Percentiles rank a stretch among this genome's conserved stretches.
phyloP scores from a whole-genome alignment of 2,329 filamentous ascomycete genomes.

The Clarireedia sp. region DNA sequence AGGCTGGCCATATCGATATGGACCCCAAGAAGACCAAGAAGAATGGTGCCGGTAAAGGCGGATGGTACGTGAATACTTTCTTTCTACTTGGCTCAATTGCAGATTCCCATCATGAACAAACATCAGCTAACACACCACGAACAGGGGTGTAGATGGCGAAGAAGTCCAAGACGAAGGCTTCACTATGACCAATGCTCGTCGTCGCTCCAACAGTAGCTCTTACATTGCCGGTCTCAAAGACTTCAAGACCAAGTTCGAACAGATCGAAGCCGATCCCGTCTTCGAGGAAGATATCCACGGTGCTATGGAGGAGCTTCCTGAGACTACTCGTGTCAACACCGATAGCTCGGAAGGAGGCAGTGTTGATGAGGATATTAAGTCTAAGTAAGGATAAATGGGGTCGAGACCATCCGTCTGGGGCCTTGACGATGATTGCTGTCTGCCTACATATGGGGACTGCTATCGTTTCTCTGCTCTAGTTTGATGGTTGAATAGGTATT shows the following conservation, averaged over 20 bases:
- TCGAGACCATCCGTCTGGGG: not conserved
- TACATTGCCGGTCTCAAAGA: constrained; percentile 61
- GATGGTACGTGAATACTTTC: constrained; percentile 60
- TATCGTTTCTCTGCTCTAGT: constrained; percentile 14
- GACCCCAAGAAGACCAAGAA: constrained; percentile 97
- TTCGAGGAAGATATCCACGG: constrained; percentile 85
- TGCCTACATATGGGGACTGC: constrained; percentile 21
- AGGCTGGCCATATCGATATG: constrained; percentile 69
- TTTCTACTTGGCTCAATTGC: not conserved
- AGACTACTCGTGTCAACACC: constrained; percentile 26
- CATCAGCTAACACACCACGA: constrained; percentile 14
- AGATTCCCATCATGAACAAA: not conserved
- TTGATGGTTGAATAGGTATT: not conserved
- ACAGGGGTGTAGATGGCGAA: constrained; percentile 74
- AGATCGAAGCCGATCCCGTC: constrained; percentile 79
- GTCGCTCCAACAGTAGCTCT: constrained; percentile 84
- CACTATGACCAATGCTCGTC: constrained; percentile 76
- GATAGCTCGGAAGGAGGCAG: constrained; percentile 27
- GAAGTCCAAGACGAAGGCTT: constrained; percentile 80
- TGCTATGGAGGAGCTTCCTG: constrained; percentile 31
- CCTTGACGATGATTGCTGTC: constrained; percentile 19
- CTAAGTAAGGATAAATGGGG: constrained; percentile 30
- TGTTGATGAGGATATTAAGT: constrained; percentile 33
- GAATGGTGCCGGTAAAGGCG: constrained; percentile 83
- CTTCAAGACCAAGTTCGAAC: constrained; percentile 96